A percentile compares a stretch with the other conserved stretches of the same genome.
phyloP scores from a whole-genome alignment of 345 rosid species.

The Citrus trifoliata region DNA sequence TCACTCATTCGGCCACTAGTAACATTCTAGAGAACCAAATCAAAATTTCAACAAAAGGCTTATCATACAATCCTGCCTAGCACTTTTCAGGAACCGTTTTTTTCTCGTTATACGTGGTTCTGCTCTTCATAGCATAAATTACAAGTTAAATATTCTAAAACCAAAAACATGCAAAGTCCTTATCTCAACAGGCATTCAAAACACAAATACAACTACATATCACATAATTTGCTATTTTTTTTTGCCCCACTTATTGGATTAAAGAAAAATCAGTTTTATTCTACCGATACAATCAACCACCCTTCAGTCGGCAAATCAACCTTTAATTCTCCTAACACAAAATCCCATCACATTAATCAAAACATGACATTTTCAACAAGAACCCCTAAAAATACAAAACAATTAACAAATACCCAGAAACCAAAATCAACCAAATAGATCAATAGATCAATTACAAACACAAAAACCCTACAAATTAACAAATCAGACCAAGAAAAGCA shows the following conservation, averaged over 20 bases:
- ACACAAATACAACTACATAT: not conserved
- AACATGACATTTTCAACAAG: not conserved
- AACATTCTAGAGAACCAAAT: not conserved
- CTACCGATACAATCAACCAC: not conserved
- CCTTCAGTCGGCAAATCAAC: constrained; percentile 9
- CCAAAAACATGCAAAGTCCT: not conserved
- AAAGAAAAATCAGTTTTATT: not conserved
- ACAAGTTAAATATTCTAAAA: constrained; percentile 1
- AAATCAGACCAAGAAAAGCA: constrained; percentile 6
- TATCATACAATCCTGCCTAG: not conserved
- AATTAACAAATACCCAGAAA: constrained; percentile 4
- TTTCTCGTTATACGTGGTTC: not conserved
- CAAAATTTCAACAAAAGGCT: not conserved
- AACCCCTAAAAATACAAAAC: not conserved
- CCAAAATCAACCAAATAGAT: not conserved
- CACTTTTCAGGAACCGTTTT: not conserved
- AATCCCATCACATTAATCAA: constrained; percentile 3
- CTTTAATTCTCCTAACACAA: not conserved
- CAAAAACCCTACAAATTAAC: not conserved
- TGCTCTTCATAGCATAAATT: not conserved
- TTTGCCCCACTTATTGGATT: not conserved
- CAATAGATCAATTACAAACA: not conserved
- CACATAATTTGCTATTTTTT: no score
- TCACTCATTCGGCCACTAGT: not conserved
- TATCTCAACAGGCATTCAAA: not conserved